phyloP scores from a whole-genome alignment of 129 eudicot species.

The Pulicaria dysenterica region DNA sequence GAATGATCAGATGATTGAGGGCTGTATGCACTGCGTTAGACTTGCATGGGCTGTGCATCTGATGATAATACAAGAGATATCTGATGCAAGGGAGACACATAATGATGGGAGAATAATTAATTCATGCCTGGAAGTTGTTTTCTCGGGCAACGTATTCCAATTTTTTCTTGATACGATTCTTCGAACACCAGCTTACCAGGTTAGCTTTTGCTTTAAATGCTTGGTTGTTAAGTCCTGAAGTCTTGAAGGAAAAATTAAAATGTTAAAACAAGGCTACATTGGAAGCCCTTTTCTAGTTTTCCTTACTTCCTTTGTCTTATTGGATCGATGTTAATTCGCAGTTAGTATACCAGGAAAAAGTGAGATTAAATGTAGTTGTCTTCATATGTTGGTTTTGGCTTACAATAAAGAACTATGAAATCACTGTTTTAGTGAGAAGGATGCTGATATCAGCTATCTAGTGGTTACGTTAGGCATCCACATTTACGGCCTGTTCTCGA shows the following conservation, averaged over 20 bases:
- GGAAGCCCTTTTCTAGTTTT: not conserved
- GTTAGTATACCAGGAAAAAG: too few species aligned
- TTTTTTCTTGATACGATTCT: constrained; percentile 77
- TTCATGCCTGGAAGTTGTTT: constrained; percentile 75
- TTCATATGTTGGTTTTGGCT: too few species aligned
- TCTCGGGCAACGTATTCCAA: constrained; percentile 82
- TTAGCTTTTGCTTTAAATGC: constrained; percentile 23
- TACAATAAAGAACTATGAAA: too few species aligned
- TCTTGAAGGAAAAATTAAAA: constrained; percentile 11
- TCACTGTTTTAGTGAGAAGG: too few species aligned
- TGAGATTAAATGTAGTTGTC: too few species aligned
- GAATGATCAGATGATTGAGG: constrained; percentile 72
- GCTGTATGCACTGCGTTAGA: constrained; percentile 80
- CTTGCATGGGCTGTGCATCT: constrained; percentile 94
- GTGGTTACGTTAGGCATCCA: not conserved
- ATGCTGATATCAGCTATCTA: too few species aligned
- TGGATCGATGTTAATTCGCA: too few species aligned
- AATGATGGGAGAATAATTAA: constrained; percentile 54
- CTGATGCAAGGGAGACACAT: constrained; percentile 55
- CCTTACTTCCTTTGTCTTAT: too few species aligned
- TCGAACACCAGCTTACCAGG: constrained; percentile 93
- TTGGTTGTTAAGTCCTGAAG: not conserved
- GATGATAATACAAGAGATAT: constrained; percentile 67
- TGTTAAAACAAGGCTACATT: constrained; percentile 3
- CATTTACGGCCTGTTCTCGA: not conserved